Evolutionary conservation across 2,329 filamentous ascomycete species (phyloP), one percentile per base, ranked within the genome.

Genomic region (Penicillium sp.): DNA sequence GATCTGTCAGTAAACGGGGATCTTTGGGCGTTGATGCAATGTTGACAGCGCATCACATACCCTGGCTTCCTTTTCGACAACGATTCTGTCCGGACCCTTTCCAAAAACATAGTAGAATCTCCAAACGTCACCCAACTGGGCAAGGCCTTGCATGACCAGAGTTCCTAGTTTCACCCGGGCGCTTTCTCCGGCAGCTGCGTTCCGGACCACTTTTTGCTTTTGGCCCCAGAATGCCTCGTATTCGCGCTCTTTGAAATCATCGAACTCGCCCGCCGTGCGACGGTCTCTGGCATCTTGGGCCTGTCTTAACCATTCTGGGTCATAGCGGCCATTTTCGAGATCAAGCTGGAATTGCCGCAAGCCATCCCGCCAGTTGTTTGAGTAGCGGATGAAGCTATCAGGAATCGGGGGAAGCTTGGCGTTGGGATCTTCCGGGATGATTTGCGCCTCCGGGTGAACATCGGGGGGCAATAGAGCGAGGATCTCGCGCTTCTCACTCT

Each of bases 161-260:
- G 67, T 70, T 16, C 61, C 62, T 24, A 79, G 49, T 53, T 72
- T 77, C 13, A 79, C 66, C 32, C 70, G 73, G 5, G 71, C 70
- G 54, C 72, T 74, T 52, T 79, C 73, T 4, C 77, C 77, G 8
- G 77, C 74, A 49, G 66, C n/a, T 16, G 73, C 56, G 8, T 54
- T 55, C 34, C 58, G 60, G 42, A 67, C 62, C 34, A 74, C 55
- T 55, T 70, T 75, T 65, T 77, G 75, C 58, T 82, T 83, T 66
- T 84, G 79, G 0, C 83, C 83, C 81, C 83, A 86, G 60, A 81
- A 83, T 52, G 76, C 67, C 65, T 86, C 82, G 13, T 79, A 79
- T 55, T 84, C 79, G 43, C 73, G 67, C 43, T 79, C 78, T 66
- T 85, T 81, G 71, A 80, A 84, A 5, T 72, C 71, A 60, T 88